Base-by-base conservation (phyloP, 179 eudicot genomes). In the Silene vulgaris region DNA sequence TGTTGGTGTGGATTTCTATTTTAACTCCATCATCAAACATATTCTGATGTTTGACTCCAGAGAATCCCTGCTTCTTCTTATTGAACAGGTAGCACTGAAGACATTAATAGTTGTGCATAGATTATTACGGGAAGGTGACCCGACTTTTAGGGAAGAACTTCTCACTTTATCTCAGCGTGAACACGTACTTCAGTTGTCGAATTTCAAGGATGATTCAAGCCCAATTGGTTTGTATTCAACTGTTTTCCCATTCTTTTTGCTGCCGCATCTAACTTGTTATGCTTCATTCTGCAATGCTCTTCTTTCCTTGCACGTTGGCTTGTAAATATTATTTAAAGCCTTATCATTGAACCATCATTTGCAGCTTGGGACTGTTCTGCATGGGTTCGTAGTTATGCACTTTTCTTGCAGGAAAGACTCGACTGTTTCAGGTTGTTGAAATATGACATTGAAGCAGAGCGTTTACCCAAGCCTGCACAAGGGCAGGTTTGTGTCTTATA, bases 361-460 rank as follows among this genome's bases (percentile, higher is more conserved):
- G 85, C 87, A 91, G 98, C 97, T 52, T 91, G 96, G 93, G 98
- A 94, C 82, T 94, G 97, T 81, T 91, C 98, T 50, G 92, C 94
- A 2, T 94, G 97, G 97, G 87, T 91, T 21, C 89, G 98, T 5
- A 88, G 91, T 3, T 94, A 91, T 79, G 96, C 96, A 14, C 86
- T 86, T 26, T 94, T 86, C 86, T 84, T 94, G 21, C 96, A 91
- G 82, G 98, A 94, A 80, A 81, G 97, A 62, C 87, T 94, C 0
- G 94, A 90, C 80, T 91, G 98, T 80, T 90, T 84, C 73, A 86
- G 91, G 84, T 78, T 80, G 13, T 75, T 94, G 72, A 88, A 81
- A 73, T 90, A 84, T 69, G 98, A 94, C 68, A 89, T 94, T 69
- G 96, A 89, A 78, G 75, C 90, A 16, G 97, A 92, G 68, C 86